Percentiles rank a stretch among this genome's conserved stretches.
Evolutionary conservation across 2,329 filamentous ascomycete genomes (phyloP).

Genomic region (Fusarium liriodendri): DNA sequence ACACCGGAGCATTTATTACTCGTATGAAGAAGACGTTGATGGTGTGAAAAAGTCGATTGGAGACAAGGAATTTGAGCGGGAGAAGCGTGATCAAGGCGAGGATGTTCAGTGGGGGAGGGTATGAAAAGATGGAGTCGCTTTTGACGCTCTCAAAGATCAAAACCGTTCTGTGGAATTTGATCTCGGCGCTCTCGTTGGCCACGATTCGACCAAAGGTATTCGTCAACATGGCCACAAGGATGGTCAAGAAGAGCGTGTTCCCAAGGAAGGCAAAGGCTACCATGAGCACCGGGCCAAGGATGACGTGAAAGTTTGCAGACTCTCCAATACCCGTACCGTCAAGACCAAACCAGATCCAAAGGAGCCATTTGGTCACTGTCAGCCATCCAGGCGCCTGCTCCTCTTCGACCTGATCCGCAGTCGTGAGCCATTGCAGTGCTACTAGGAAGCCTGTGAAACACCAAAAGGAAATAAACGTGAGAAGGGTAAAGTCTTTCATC

Average conservation of each 20-base stretch:
- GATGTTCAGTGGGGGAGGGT: slow-evolving; percentile 76
- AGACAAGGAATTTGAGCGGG: slow-evolving; percentile 70
- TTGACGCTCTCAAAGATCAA: slow-evolving; percentile 79
- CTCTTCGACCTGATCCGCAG: slow-evolving; percentile 26
- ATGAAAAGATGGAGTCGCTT: slow-evolving; percentile 75
- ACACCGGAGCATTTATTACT: slow-evolving; percentile 69
- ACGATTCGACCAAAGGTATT: slow-evolving; percentile 77
- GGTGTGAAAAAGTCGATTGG: slow-evolving; percentile 73
- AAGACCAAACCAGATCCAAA: slow-evolving; percentile 82
- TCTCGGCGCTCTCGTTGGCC: slow-evolving; percentile 73
- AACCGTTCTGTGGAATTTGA: slow-evolving; percentile 76
- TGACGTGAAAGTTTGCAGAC: slow-evolving; percentile 67
- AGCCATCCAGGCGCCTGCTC: slow-evolving; percentile 43
- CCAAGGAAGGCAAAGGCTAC: slow-evolving; percentile 78
- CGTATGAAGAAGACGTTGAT: slow-evolving; percentile 74
- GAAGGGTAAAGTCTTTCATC: slow-evolving; percentile 75
- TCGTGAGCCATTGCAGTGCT: slow-evolving; percentile 71
- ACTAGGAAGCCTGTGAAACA: slow-evolving; percentile 78
- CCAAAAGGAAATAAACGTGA: slow-evolving; percentile 72
- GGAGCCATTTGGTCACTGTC: slow-evolving; percentile 78
- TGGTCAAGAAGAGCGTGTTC: slow-evolving; percentile 73
- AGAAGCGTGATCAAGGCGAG: slow-evolving; percentile 70
- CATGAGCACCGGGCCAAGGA: slow-evolving; percentile 76
- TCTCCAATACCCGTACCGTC: slow-evolving; percentile 67
- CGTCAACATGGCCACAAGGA: slow-evolving; percentile 76